Base-by-base conservation (phyloP, 2,329 filamentous ascomycete genomes). In the Coniochaeta hoffmannii region DNA sequence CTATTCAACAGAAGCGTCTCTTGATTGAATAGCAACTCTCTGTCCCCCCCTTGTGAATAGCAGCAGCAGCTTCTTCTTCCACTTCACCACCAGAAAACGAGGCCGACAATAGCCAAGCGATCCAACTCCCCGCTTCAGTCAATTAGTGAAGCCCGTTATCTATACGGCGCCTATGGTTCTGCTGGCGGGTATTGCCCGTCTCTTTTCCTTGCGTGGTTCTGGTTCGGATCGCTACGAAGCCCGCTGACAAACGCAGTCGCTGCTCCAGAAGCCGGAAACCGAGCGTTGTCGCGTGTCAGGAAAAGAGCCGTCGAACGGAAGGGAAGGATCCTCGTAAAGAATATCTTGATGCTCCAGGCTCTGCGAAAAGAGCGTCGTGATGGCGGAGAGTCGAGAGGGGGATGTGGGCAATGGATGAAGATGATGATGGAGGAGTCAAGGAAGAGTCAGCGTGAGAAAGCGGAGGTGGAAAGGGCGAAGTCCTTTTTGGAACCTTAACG, bases 1-100 rank as follows among this genome's bases (percentile, higher is more conserved):
- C 61, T 61, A 57, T 63, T 65, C 61, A 61, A 64, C 56, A 57
- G 58, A 63, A 61, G n/a, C 51, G 58, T 53, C 57, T 60, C 62
- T 60, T 58, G n/a, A n/a, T n/a, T 59, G 58, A 61, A 64, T 60
- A 62, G 61, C 61, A 62, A 6, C 19, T n/a, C 19, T 41, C 49
- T 51, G n/a, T 51, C 32, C 54, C 41, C 41, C 41, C 24, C 11
- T n/a, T n/a, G n/a, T n/a, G 41, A 46, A 46, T 28, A 46, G 12
- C 30, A 12, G 7, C 7, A 32, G 12, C 12, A 12, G 14, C 41
- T 46, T 17, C 15, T 22, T n/a, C n/a, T 38, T 46, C 41, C 41
- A 34, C 49, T 32, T 60, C 62, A 61, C 54, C 34, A 53, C 41
- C 41, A 46, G 41, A 28, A 32, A 32, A 26, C 41, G 41, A 46